A percentile compares a stretch with the other conserved stretches of the same genome.
These are phyloP conservation scores for Verticillium alfalfae DNA, from an alignment of 2,329 filamentous ascomycete genomes.

Conservation along the genomic window DNA sequence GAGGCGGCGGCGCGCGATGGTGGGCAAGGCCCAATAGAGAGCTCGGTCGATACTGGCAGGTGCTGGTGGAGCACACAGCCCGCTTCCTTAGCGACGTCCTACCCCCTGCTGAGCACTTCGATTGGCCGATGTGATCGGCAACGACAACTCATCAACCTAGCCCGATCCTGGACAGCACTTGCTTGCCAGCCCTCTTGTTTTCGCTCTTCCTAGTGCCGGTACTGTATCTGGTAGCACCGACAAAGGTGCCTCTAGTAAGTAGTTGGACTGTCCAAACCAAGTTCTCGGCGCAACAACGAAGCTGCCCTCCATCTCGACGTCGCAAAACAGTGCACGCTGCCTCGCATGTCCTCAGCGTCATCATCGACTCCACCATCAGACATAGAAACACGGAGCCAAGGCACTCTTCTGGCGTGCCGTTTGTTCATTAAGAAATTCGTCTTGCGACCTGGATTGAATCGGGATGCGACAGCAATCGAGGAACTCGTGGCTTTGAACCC, in stretches of 20 bases:
- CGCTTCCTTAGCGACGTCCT: conserved; percentile 7
- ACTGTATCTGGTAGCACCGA: too few relatives aligned
- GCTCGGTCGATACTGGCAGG: background rate
- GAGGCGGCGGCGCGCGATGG: background rate
- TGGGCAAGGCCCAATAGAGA: background rate
- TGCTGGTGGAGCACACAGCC: conserved; percentile 11
- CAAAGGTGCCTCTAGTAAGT: too few relatives aligned
- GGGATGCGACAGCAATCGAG: background rate
- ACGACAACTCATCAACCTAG: conserved; percentile 24
- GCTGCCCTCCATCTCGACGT: background rate
- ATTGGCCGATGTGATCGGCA: conserved; percentile 21
- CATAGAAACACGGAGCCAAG: background rate
- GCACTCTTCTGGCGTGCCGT: background rate
- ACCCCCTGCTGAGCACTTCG: conserved; percentile 14
- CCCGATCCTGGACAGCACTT: conserved; percentile 9
- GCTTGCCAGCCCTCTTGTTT: background rate
- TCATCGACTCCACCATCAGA: background rate
- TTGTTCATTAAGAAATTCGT: background rate
- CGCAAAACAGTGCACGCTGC: background rate
- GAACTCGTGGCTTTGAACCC: background rate
- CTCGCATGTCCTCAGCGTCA: background rate
- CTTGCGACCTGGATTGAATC: background rate
- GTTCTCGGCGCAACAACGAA: background rate
- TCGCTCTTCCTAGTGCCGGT: background rate
- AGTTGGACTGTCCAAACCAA: background rate